phyloP scores from a whole-genome alignment of 2,329 filamentous ascomycete species.

The Sphaerulina musiva region DNA sequence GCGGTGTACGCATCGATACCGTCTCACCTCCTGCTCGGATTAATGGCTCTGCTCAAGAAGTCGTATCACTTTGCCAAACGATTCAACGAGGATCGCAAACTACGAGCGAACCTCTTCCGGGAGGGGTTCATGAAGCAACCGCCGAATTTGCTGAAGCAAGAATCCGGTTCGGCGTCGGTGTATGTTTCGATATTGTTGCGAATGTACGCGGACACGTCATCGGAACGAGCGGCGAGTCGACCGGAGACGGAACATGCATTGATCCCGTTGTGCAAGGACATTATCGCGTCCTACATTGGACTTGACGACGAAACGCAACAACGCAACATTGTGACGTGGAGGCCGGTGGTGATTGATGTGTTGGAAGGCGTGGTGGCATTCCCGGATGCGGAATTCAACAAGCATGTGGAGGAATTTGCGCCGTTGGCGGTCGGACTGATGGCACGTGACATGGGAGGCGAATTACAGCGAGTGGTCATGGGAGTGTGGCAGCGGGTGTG shows the following conservation, averaged over 20 bases:
- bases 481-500: constrained; percentile 74
- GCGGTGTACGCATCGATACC: constrained; percentile 91
- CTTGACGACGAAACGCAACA: constrained; percentile 96
- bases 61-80: constrained; percentile 93
- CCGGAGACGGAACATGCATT: constrained; percentile 83
- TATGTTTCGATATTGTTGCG: constrained; percentile 94
- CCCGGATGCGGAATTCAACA: constrained; percentile 69
- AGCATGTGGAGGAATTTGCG: constrained; percentile 77
- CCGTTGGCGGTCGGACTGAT: constrained; percentile 78
- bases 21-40: constrained; percentile 74
- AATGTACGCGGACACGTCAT: constrained; percentile 89
- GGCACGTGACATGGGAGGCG: constrained; percentile 63
- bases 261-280: constrained; percentile 90
- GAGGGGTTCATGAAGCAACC: constrained; percentile 99
- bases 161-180: constrained; percentile 83
- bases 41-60: constrained; percentile 93
- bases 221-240: constrained; percentile 72
- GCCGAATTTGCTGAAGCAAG: constrained; percentile 94
- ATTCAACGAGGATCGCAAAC: constrained; percentile 96
- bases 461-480: constrained; percentile 72
- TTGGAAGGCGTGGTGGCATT: constrained; percentile 87
- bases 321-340: constrained; percentile 93
- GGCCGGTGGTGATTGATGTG: constrained; percentile 93
- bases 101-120: constrained; percentile 87
- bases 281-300: constrained; percentile 74